Percentiles rank a stretch among this genome's conserved stretches.
Evolutionary conservation across 371 early-diverging fungal genomes (phyloP).

Genomic region (Mucor indicus): DNA sequence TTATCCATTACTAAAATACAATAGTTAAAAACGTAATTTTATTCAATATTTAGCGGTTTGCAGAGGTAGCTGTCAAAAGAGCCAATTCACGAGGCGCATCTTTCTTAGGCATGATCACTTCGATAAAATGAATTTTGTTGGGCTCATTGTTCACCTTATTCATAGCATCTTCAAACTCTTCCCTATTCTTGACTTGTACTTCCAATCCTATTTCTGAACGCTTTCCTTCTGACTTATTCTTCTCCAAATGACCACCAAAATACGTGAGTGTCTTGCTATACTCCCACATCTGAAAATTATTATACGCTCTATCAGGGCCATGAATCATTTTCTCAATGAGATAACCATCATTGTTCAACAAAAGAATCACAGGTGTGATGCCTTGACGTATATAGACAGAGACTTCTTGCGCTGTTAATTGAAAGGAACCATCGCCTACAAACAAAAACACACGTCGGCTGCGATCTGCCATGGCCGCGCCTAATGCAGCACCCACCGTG

Average conservation of each 20-base stretch:
- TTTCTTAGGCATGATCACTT: conserved; percentile 35
- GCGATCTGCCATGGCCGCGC: conserved; percentile 35
- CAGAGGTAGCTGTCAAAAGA: too few relatives aligned
- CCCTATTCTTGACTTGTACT: conserved; percentile 19
- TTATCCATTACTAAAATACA: too few relatives aligned
- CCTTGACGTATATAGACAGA: conserved; percentile 49
- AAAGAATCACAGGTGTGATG: conserved; percentile 42
- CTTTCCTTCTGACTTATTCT: conserved; percentile 9
- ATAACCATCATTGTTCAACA: conserved; percentile 55
- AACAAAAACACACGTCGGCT: conserved; percentile 33
- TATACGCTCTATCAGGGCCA: conserved; percentile 43
- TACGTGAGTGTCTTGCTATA: conserved; percentile 40
- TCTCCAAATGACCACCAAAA: conserved; percentile 30
- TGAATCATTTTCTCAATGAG: conserved; percentile 51
- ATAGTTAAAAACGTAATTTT: too few relatives aligned
- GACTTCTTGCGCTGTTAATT: conserved; percentile 46
- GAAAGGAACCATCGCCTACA: conserved; percentile 56
- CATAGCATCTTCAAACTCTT: conserved; percentile 35
- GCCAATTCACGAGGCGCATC: conserved; percentile 37
- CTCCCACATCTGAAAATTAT: conserved; percentile 48
- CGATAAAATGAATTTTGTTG: conserved; percentile 34
- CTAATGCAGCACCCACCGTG: conserved; percentile 32
- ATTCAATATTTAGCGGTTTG: too few relatives aligned
- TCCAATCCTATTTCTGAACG: conserved; percentile 24
- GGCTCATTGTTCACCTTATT: conserved; percentile 14